Evolutionary conservation across 495 filamentous ascomycete genomes (phyloP), one percentile per base, ranked within the genome.

Genomic region (Annulohypoxylon maeteangense): DNA sequence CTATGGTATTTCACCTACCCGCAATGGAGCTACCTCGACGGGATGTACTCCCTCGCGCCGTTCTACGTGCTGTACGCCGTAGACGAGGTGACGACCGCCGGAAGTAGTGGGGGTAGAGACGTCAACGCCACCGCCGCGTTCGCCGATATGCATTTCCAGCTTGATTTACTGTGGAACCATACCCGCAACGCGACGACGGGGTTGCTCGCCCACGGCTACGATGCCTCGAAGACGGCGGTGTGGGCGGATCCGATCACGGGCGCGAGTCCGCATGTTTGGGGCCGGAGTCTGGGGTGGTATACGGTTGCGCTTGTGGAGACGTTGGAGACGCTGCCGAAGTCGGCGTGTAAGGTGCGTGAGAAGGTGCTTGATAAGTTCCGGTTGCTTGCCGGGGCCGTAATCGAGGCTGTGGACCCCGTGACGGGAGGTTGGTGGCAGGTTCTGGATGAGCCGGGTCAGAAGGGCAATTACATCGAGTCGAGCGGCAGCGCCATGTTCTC

Each of bases 391-490:
- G 40, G 42, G 3, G 70, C 82, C 1, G 61, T 82, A 0, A 18
- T 80, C 16, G 48, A 65, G 0, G 79, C 79, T 34, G 80, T 80
- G 16, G 80, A 89, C 57, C 62, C 64, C 4, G 38, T 59, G 2
- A 83, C 80, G 0, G 85, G 86, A 1, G 85, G 83, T 34, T 90
- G 88, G 88, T 90, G 87, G 87, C 79, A 88, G 54, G 78, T 88
- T 2, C 82, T 90, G 78, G 81, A 81, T 45, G 73, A 78, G 62
- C 78, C 82, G 0, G 80, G 80, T 0, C 60, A 67, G 20, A 65
- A 80, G 61, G 84, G 83, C 4, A 90, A 90, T 68, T 90, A 89
- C 66, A 86, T 90, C 71, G 87, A 90, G 77, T 84, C 82, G 18
- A 87, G 85, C 64, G 86, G 79, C 27, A 86, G 80, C 5, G 86